Evolutionary conservation across 805 yeast genomes (phyloP), one percentile per base, ranked within the genome.

Genomic region (Millerago galiae): DNA sequence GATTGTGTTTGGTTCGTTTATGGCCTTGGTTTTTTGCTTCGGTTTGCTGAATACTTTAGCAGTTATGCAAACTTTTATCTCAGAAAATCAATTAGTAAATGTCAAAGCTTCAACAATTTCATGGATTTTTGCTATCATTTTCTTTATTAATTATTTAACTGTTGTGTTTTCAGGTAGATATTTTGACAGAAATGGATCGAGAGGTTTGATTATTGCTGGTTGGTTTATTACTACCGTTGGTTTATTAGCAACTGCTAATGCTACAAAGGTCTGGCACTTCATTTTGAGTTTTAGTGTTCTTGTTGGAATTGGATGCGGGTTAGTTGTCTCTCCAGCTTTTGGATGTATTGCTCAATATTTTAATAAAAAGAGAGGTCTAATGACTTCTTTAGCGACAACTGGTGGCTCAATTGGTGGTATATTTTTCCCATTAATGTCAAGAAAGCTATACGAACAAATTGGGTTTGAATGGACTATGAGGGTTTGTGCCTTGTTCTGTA

Each of bases 291-390:
- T 79, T 51, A 72, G 79, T 3, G 45, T 81, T 0, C 55, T 71
- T 16, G 58, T 71, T 26, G 88, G 87, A 3, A 45, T 76, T 13
- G 86, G 84, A 0, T 68, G 70, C 39, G 82, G 82, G 2, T 57
- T 78, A 16, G 62, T 78, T 25, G 63, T 76, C 56, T 69, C 78
- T 17, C 86, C 87, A 1, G 58, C 76, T 31, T 61, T 81, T 7
- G 75, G 83, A 12, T 76, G 75, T 12, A 67, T 81, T 8, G 73
- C 79, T 24, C 88, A 81, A 49, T 82, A 83, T 75, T 82, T 81
- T 54, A 63, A 68, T 40, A 65, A 58, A 36, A 75, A 65, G 48
- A 66, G 87, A 53, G 88, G 83, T 3, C 60, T 68, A 41, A 81
- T 79, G 18, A 59, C 63, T 11, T 74, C 76, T 1, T 35, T 72